A percentile compares a stretch with the other conserved stretches of the same genome.
Conservation (phyloP, 2,329 filamentous ascomycete species). For the Colletotrichum truncatum region DNA sequence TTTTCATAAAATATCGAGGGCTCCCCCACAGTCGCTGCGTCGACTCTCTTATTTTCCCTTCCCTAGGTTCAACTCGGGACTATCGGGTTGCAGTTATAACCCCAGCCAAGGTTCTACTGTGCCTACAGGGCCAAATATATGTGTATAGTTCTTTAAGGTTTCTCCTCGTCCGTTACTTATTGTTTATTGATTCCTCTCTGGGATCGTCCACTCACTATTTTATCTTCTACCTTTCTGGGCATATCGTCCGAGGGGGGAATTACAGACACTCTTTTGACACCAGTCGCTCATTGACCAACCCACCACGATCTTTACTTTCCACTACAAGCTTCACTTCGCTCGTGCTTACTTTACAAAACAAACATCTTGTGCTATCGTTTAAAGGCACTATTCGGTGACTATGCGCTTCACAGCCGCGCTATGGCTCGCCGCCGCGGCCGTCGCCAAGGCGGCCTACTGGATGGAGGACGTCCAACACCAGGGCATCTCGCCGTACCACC, state of each 20-base stretch:
- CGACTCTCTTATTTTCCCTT: not conserved
- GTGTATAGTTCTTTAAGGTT: not conserved
- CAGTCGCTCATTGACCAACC: not conserved
- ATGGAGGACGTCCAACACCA: constrained; percentile 57
- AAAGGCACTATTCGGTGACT: not conserved
- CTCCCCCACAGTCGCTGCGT: not conserved
- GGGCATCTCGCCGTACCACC: constrained; percentile 56
- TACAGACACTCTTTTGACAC: not conserved
- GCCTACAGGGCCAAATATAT: not conserved
- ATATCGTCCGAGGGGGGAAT: not conserved
- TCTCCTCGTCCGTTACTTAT: not conserved
- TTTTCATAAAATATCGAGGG: not conserved
- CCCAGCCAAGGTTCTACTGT: not conserved
- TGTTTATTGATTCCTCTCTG: not conserved
- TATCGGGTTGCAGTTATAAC: not conserved
- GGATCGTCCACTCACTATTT: not conserved
- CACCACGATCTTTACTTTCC: not conserved
- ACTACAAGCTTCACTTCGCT: not conserved
- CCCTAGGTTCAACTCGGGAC: not conserved
- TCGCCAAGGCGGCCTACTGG: constrained; percentile 43
- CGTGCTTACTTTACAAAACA: not conserved
- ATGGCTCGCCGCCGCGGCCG: constrained; percentile 25
- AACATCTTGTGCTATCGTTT: not conserved
- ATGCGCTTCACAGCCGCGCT: constrained; percentile 28
- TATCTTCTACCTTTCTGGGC: not conserved